Evolutionary conservation across 2,329 filamentous ascomycete genomes (phyloP).

Genomic region (Ophioceras dolichostomum): DNA sequence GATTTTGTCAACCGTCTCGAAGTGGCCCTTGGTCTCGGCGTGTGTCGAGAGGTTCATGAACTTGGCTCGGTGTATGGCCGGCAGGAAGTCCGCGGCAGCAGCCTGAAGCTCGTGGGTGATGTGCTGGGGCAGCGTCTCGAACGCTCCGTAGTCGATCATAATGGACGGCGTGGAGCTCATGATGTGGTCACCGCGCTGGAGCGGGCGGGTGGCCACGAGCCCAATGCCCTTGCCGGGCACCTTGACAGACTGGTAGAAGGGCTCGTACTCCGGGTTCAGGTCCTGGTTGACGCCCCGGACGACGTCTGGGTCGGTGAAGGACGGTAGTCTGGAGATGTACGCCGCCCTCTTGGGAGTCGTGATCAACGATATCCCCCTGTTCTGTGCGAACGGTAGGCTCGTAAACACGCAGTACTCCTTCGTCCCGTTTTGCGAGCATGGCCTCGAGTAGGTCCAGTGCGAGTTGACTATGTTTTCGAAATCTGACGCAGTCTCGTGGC

Average conservation of each 20-base stretch:
- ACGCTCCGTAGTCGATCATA: constrained; percentile 25
- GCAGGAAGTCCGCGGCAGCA: constrained; percentile 17
- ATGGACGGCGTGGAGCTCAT: constrained; percentile 24
- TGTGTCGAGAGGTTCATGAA: constrained; percentile 25
- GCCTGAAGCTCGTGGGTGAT: constrained; percentile 18
- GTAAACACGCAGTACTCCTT: constrained; percentile 22
- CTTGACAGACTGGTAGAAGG: constrained; percentile 18
- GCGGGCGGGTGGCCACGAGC: constrained; percentile 19
- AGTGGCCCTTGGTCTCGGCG: constrained; percentile 11
- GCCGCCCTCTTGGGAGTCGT: constrained; percentile 20
- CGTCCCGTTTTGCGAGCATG: constrained; percentile 13
- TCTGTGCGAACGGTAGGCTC: constrained; percentile 19
- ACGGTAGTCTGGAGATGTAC: constrained; percentile 10
- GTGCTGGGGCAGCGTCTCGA: constrained; percentile 14
- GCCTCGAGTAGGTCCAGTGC: constrained; percentile 13
- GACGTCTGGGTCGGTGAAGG: constrained; percentile 15
- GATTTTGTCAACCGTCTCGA: constrained; percentile 21
- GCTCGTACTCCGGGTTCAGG: constrained; percentile 9
- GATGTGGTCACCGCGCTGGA: constrained; percentile 23
- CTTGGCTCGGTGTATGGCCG: constrained; percentile 14
- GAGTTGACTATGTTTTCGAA: neutral
- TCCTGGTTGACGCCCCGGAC: constrained; percentile 13
- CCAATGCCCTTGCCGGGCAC: constrained; percentile 26
- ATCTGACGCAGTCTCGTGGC: constrained; percentile 1
- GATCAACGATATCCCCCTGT: constrained; percentile 24